Conservation (phyloP, 169 alveolate genomes). For the Plasmodium relictum region DNA sequence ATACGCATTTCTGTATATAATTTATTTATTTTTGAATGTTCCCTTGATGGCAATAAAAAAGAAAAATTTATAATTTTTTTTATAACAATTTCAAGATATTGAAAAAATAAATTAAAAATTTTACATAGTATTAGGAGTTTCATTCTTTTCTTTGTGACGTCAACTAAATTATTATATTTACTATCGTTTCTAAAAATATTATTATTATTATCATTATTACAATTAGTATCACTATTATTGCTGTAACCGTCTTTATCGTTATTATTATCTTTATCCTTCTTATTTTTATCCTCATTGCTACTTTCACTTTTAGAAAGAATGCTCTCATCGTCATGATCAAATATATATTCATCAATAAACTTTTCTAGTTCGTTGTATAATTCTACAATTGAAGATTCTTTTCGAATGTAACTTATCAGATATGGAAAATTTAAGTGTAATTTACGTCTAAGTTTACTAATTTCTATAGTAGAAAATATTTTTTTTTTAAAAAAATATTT, state of each 20-base stretch:
- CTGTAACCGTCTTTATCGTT: background rate
- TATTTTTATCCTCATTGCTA: background rate
- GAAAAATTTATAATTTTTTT: constrained; percentile 41
- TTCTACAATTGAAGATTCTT: constrained; percentile 36
- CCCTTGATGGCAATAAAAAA: constrained; percentile 60
- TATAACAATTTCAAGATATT: constrained; percentile 42
- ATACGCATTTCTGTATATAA: constrained; percentile 46
- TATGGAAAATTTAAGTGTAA: constrained; percentile 40
- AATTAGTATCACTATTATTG: background rate
- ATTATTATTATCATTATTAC: background rate
- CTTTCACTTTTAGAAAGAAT: background rate
- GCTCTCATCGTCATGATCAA: background rate
- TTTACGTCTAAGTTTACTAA: constrained; percentile 22
- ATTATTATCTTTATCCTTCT: background rate
- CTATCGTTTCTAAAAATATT: background rate
- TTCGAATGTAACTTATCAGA: constrained; percentile 33
- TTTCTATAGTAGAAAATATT: background rate
- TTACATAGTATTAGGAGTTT: constrained; percentile 47
- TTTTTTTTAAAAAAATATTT: constrained; percentile 10
- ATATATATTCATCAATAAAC: constrained; percentile 14
- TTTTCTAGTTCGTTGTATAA: constrained; percentile 28
- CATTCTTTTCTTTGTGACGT: constrained; percentile 37
- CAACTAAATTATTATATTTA: background rate
- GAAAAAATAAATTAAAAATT: constrained; percentile 56
- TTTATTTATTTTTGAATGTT: constrained; percentile 29